A percentile compares a stretch with the other conserved stretches of the same genome.
Conservation (phyloP, 805 yeast species). For the Maudiozyma pseudohumilis region DNA sequence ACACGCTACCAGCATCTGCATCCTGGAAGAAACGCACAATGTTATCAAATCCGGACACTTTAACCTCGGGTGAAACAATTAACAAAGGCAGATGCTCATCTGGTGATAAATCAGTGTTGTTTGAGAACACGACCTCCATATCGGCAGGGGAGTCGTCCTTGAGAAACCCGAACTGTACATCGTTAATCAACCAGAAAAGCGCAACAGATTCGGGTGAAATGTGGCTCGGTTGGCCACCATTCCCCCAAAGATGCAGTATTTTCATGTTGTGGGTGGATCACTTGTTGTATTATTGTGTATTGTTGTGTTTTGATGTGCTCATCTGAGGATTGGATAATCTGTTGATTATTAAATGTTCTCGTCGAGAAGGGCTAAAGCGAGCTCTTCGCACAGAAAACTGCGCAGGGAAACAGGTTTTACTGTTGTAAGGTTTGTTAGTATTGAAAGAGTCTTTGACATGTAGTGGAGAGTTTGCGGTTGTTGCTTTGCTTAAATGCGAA, state of each 20-base stretch:
- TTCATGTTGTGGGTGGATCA: too few species aligned
- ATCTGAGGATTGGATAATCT: too few species aligned
- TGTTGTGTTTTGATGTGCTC: too few species aligned
- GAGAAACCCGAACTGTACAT: constrained; percentile 1
- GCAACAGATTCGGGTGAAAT: constrained; percentile 26
- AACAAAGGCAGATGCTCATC: constrained; percentile 43
- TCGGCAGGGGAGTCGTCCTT: neutral
- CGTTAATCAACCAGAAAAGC: constrained; percentile 18
- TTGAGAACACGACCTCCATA: constrained; percentile 40
- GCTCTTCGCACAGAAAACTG: too few species aligned
- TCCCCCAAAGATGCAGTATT: constrained; percentile 23
- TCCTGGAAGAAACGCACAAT: constrained; percentile 30
- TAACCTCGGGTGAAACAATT: constrained; percentile 10
- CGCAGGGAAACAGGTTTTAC: too few species aligned
- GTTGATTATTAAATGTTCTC: too few species aligned
- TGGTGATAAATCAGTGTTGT: constrained; percentile 46
- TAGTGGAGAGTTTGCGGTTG: too few species aligned
- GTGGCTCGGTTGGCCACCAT: constrained; percentile 17
- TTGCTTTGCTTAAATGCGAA: too few species aligned
- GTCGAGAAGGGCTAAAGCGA: too few species aligned
- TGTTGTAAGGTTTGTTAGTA: too few species aligned
- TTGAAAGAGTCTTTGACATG: too few species aligned
- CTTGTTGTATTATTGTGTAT: too few species aligned
- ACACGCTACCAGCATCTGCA: constrained; percentile 10
- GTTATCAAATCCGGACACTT: constrained; percentile 34